A percentile compares a stretch with the other conserved stretches of the same genome.
These are phyloP conservation scores for Chlamydomonas sphaeroides DNA, from an alignment of 139 green algal species.

Conservation along the genomic window DNA sequence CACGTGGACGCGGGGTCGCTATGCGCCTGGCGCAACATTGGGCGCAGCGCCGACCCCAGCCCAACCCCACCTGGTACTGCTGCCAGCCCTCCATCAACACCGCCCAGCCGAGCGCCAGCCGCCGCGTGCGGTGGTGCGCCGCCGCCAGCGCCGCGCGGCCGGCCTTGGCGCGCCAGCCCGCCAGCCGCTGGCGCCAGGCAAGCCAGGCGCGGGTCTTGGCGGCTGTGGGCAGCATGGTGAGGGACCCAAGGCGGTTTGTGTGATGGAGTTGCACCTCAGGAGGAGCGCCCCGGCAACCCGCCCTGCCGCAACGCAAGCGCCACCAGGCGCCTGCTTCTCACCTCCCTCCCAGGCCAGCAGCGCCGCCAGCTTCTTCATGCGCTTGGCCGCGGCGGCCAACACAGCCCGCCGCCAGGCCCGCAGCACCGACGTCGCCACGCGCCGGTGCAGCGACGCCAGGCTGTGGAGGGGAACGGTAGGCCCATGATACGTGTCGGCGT, in stretches of 20 bases:
- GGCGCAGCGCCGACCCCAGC: no score
- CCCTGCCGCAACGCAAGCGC: no score
- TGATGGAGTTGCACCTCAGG: no score
- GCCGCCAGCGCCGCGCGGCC: constrained; percentile 1
- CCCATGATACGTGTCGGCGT: no score
- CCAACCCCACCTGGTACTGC: constrained; percentile 20
- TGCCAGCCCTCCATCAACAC: constrained; percentile 19
- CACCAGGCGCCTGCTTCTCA: no score
- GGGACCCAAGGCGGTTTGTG: no score
- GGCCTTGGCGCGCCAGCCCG: neutral
- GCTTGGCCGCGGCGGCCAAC: neutral
- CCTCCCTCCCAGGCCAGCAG: constrained; percentile 34
- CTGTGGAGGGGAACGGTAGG: no score
- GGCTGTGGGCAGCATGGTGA: neutral
- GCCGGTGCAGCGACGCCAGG: neutral
- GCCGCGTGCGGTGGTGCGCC: constrained; percentile 29
- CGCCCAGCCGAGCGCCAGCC: constrained; percentile 21
- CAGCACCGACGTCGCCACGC: neutral
- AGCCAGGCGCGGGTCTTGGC: constrained; percentile 23
- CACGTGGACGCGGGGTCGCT: no score
- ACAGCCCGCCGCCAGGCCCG: constrained; percentile 3
- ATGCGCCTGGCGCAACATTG: no score
- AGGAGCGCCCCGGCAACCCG: no score
- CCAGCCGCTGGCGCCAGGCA: neutral
- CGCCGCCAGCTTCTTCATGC: constrained; percentile 43